Evolutionary conservation across 73 alveolate species (phyloP).

Genomic region (Vitrella brassicaformis): DNA sequence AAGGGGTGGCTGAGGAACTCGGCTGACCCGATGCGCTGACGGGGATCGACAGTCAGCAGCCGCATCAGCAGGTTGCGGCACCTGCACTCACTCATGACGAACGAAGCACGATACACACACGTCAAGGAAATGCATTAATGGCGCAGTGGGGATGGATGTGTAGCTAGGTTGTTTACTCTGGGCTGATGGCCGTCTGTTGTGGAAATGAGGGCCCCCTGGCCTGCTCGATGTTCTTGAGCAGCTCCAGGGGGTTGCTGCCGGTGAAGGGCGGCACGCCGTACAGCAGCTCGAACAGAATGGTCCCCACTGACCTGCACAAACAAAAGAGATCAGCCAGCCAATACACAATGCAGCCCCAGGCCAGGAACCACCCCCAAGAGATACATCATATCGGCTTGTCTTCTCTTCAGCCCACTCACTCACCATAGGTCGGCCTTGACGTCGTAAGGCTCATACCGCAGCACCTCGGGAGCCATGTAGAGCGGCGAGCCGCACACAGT

Average conservation of each 20-base stretch:
- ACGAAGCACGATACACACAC: neutral
- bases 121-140: neutral
- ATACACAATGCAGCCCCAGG: neutral
- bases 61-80: neutral
- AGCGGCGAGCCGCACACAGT: conserved; percentile 91
- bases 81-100: too few species aligned
- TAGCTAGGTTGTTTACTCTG: neutral
- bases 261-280: conserved; percentile 31
- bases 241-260: conserved; percentile 30
- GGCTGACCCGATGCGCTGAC: neutral
- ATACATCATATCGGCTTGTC: neutral
- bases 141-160: neutral
- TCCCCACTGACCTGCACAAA: conserved; percentile 12
- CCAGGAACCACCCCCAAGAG: neutral
- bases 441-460: conserved; percentile 49
- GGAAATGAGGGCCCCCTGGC: neutral
- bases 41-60: neutral
- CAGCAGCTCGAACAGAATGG: conserved; percentile 37
- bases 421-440: conserved; percentile 37
- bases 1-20: neutral
- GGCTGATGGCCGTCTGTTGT: neutral
- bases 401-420: neutral
- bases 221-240: conserved; percentile 1
- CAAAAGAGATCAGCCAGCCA: neutral
- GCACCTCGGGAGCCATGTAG: conserved; percentile 85